A percentile compares a stretch with the other conserved stretches of the same genome.
Conservation (phyloP, 331 rosid species). For the Phaseolus coccineus region DNA sequence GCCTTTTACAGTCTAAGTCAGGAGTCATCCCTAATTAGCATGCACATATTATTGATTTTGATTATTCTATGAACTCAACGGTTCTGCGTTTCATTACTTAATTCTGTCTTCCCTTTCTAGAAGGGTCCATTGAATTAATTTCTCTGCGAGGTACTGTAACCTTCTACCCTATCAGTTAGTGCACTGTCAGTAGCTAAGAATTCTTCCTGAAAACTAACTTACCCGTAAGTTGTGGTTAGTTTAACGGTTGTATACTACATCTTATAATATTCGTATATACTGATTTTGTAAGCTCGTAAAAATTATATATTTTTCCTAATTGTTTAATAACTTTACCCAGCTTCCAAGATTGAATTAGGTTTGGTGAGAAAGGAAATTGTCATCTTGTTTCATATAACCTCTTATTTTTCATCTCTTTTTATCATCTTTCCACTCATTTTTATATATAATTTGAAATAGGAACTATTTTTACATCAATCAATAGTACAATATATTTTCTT, state of each 20-base stretch:
- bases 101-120: neutral
- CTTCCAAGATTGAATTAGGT: neutral
- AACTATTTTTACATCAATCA: neutral
- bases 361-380: neutral
- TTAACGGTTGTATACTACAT: neutral
- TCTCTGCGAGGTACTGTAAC: neutral
- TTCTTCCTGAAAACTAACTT: neutral
- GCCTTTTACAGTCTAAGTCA: slow-evolving; percentile 15
- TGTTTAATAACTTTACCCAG: neutral
- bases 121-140: neutral
- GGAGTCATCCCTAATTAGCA: slow-evolving; percentile 37
- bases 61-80: slow-evolving; percentile 28
- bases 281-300: neutral
- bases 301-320: neutral
- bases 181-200: neutral
- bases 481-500: neutral
- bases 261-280: neutral
- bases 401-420: neutral
- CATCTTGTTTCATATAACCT: neutral
- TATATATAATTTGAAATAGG: neutral
- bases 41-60: slow-evolving; percentile 40
- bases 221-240: neutral
- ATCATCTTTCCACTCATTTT: neutral
- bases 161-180: neutral
- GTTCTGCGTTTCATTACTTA: neutral